Evolutionary conservation across 495 filamentous ascomycete genomes (phyloP), one percentile per base, ranked within the genome.

Genomic region (Hypoxylon lenormandii): DNA sequence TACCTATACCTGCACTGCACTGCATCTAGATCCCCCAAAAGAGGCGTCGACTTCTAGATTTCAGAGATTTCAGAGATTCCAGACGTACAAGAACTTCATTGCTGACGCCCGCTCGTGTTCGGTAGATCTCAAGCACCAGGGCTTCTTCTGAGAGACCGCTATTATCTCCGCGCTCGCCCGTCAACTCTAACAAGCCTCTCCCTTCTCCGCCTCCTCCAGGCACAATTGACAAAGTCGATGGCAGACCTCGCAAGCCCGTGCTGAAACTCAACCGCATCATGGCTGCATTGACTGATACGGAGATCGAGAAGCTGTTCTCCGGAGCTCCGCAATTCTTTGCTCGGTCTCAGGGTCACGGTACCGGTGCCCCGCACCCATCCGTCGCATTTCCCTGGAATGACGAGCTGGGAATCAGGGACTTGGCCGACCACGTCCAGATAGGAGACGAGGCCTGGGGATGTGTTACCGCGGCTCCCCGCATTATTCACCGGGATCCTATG

Each of bases 291-390:
- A 85, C 81, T 26, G 83, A 84, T 22, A 78, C 82, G 19, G 89
- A 92, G 49, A 74, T 91, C 60, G 88, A 89, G 73, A 85, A 86
- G 49, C 81, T 93, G 36, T 89, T 93, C 73, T 91, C 89, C 26
- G 90, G 90, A n/a, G 90, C 90, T 12, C 90, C 90, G 37, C 90
- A 91, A 72, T 93, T 90, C 74, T 83, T 89, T 67, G 87, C 77
- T 77, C 81, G 79, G 70, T 87, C 80, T 76, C 84, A 79, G 69
- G 81, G 82, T 21, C 80, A 83, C 64, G 82, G 79, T 54, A 82
- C 75, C 76, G 81, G 84, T 13, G 82, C 83, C 26, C 83, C 84
- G 56, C 86, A 88, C 69, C 89, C 89, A 33, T 85, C 84, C 40
- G 89, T 89, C 11, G 84, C 88, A 12, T 92, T 89, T 60, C 90